Conservation (phyloP, 2,329 filamentous ascomycete genomes). For the Aureobasidium leucospermi region DNA sequence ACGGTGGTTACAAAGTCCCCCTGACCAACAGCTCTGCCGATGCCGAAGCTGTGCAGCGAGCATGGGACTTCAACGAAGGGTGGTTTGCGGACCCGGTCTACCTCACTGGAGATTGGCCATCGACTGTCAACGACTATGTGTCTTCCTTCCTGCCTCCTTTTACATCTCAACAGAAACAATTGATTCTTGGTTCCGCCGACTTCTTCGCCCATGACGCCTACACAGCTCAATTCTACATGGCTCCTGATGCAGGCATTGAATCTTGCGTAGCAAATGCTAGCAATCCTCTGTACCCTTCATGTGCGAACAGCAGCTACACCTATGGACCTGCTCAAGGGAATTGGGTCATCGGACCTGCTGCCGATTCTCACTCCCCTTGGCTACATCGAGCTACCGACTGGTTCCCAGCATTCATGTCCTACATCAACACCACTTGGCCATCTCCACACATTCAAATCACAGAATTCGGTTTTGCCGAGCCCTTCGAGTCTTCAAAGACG, state of each 20-base stretch:
- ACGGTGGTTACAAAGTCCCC: constrained; percentile 31
- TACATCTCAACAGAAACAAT: constrained; percentile 25
- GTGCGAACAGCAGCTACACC: constrained; percentile 25
- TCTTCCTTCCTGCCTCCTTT: constrained; percentile 27
- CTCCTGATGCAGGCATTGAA: constrained; percentile 35
- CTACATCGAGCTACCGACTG: constrained; percentile 30
- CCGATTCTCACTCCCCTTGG: constrained; percentile 28
- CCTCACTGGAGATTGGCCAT: constrained; percentile 36
- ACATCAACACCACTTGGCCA: constrained; percentile 29
- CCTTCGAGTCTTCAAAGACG: constrained; percentile 25
- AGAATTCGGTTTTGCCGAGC: constrained; percentile 32
- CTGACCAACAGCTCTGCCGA: constrained; percentile 28
- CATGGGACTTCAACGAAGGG: constrained; percentile 25
- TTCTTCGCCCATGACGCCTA: constrained; percentile 46
- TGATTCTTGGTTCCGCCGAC: constrained; percentile 27
- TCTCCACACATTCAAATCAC: constrained; percentile 23
- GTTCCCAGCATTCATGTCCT: constrained; percentile 28
- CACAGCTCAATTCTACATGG: constrained; percentile 49
- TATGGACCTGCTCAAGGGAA: constrained; percentile 28
- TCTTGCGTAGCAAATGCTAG: constrained; percentile 35
- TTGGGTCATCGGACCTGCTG: constrained; percentile 39
- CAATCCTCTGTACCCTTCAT: constrained; percentile 35
- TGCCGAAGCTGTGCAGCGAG: constrained; percentile 24
- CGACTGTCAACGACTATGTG: constrained; percentile 30
- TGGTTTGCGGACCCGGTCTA: constrained; percentile 39